Percentiles rank a stretch among this genome's conserved stretches.
phyloP scores from a whole-genome alignment of 2,329 filamentous ascomycete species.

The Cordyceps farinosa region DNA sequence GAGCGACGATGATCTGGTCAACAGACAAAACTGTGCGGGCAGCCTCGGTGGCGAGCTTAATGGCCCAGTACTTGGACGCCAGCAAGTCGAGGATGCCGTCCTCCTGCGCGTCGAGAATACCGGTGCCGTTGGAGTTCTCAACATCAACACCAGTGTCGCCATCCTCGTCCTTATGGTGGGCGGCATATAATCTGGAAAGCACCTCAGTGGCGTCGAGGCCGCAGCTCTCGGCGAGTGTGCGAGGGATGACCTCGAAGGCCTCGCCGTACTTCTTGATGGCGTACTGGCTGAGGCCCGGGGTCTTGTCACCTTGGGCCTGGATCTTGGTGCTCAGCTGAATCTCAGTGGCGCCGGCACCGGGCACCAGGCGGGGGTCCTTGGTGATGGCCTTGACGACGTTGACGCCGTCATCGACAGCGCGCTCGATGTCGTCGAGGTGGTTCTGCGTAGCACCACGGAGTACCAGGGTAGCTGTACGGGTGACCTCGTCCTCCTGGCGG shows the following conservation, averaged over 20 bases:
- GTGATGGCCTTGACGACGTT: slow-evolving; percentile 99
- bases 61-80: slow-evolving; percentile 91
- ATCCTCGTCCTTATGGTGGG: slow-evolving; percentile 82
- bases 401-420: slow-evolving; percentile 95
- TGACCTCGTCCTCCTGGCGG: slow-evolving; percentile 89
- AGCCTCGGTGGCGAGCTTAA: slow-evolving; percentile 92
- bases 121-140: slow-evolving; percentile 77
- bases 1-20: slow-evolving; percentile 97
- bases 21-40: slow-evolving; percentile 92
- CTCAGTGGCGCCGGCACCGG: slow-evolving; percentile 91
- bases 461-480: slow-evolving; percentile 89
- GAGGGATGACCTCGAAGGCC: slow-evolving; percentile 94
- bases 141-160: slow-evolving; percentile 95
- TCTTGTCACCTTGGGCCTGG: slow-evolving; percentile 86
- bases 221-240: slow-evolving; percentile 89
- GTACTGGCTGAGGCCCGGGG: slow-evolving; percentile 88
- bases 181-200: slow-evolving; percentile 85
- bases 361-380: slow-evolving; percentile 83
- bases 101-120: slow-evolving; percentile 79
- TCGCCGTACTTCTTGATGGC: slow-evolving; percentile 97
- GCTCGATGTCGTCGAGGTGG: slow-evolving; percentile 94
- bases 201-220: slow-evolving; percentile 97
- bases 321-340: slow-evolving; percentile 91
- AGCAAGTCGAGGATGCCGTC: slow-evolving; percentile 90
- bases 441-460: slow-evolving; percentile 96